These are phyloP conservation scores for Nepenthes mirabilis DNA, from an alignment of 148 eudicot genomes.

Conservation along the genomic window DNA sequence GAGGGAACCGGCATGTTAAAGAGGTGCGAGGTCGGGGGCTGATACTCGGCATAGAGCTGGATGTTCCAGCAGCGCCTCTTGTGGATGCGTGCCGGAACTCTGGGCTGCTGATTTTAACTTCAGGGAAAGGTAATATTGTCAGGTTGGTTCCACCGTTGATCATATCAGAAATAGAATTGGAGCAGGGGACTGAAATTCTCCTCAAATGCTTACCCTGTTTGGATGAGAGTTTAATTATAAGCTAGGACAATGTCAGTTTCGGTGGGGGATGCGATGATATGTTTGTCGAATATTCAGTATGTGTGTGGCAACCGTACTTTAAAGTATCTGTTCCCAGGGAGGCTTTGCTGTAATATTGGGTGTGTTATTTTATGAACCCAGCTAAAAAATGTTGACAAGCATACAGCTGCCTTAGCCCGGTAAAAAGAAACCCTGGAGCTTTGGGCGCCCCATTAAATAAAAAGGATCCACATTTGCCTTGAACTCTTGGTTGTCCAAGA, in stretches of 20 bases:
- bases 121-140: conserved; percentile 81
- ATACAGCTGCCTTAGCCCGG: too few relatives aligned
- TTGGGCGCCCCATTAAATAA: too few relatives aligned
- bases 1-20: conserved; percentile 56
- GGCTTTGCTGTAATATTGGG: too few relatives aligned
- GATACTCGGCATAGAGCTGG: conserved; percentile 61
- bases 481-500: too few relatives aligned
- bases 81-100: conserved; percentile 61
- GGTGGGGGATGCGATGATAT: too few relatives aligned
- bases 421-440: too few relatives aligned
- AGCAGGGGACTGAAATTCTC: conserved; percentile 44
- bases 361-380: too few relatives aligned
- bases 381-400: too few relatives aligned
- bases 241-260: conserved; percentile 2
- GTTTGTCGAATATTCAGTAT: too few relatives aligned
- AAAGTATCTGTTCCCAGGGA: too few relatives aligned
- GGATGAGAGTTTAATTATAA: conserved; percentile 16
- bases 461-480: too few relatives aligned
- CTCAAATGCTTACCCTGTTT: conserved; percentile 49
- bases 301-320: too few relatives aligned
- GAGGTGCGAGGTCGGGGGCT: conserved; percentile 78
- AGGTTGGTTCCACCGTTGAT: conserved; percentile 83
- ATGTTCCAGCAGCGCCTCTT: conserved; percentile 49
- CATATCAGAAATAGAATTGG: conserved; percentile 59
- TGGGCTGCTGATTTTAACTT: conserved; percentile 73